These are phyloP conservation scores for Raffaelea albimanens DNA, from an alignment of 2,329 filamentous ascomycete species.

Conservation along the genomic window DNA sequence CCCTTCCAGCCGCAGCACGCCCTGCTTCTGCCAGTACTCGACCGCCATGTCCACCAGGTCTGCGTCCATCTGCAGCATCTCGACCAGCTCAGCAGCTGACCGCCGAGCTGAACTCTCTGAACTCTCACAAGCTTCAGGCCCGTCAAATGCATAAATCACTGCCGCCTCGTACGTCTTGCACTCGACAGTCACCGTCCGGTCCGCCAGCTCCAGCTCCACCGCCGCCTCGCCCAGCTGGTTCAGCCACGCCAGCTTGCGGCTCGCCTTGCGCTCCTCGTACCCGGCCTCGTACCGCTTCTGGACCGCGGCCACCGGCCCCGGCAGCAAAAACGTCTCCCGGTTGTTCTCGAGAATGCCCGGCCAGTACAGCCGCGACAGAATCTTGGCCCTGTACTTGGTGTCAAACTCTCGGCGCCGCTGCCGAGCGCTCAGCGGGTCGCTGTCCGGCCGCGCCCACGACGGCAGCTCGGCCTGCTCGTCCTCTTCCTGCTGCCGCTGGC, in stretches of 20 bases:
- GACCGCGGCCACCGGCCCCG: conserved; percentile 44
- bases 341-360: conserved; percentile 71
- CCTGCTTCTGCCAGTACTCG: conserved; percentile 61
- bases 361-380: conserved; percentile 91
- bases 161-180: conserved; percentile 79
- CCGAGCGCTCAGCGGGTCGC: background rate
- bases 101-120: conserved; percentile 23
- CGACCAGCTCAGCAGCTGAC: conserved; percentile 41
- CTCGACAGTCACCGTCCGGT: conserved; percentile 63
- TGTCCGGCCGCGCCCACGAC: conserved; percentile 2
- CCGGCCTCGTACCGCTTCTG: conserved; percentile 64
- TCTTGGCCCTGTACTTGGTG: conserved; percentile 60
- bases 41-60: conserved; percentile 59
- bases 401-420: conserved; percentile 24
- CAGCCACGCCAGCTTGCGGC: conserved; percentile 82
- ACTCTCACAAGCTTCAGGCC: conserved; percentile 19
- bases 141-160: conserved; percentile 74
- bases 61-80: conserved; percentile 61
- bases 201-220: conserved; percentile 73
- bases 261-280: conserved; percentile 72
- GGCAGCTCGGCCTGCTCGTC: conserved; percentile 9
- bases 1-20: conserved; percentile 47
- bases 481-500: no score
- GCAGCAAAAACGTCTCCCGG: conserved; percentile 58
- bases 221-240: conserved; percentile 71